Conservation (phyloP, 495 filamentous ascomycete genomes). For the Aspergillus sclerotioniger region DNA sequence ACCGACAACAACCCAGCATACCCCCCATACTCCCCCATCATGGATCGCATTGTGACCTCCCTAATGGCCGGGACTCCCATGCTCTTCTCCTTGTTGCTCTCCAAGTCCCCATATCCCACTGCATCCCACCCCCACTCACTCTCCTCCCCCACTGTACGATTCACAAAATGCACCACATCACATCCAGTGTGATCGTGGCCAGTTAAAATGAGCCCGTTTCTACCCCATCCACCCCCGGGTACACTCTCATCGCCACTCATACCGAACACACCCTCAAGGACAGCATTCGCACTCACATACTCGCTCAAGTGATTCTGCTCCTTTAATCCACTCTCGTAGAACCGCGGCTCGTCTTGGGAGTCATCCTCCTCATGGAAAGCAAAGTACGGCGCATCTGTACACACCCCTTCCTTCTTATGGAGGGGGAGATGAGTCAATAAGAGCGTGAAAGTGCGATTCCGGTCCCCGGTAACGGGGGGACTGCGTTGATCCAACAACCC, state of each 20-base stretch:
- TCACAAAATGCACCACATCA: constrained; percentile 78
- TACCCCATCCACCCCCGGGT: constrained; percentile 53
- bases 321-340: constrained; percentile 61
- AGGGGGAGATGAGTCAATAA: constrained; percentile 90
- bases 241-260: constrained; percentile 59
- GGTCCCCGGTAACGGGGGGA: constrained; percentile 58
- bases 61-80: constrained; percentile 50
- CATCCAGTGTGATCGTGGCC: constrained; percentile 96
- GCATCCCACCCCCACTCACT: constrained; percentile 7
- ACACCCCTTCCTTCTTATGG: constrained; percentile 78
- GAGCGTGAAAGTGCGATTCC: constrained; percentile 64
- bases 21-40: constrained; percentile 95
- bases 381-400: constrained; percentile 80
- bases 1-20: constrained; percentile 82
- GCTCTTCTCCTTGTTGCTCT: constrained; percentile 16
- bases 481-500: constrained; percentile 60
- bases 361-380: constrained; percentile 59
- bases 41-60: constrained; percentile 92
- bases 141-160: constrained; percentile 25
- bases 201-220: constrained; percentile 75
- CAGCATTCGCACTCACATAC: constrained; percentile 55
- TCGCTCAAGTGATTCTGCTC: constrained; percentile 90
- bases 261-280: constrained; percentile 79
- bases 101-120: neutral
- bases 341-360: constrained; percentile 32